A percentile compares a stretch with the other conserved stretches of the same genome.
Evolutionary conservation across 805 yeast species (phyloP).

Genomic region (Scheffersomyces ergatensis): DNA sequence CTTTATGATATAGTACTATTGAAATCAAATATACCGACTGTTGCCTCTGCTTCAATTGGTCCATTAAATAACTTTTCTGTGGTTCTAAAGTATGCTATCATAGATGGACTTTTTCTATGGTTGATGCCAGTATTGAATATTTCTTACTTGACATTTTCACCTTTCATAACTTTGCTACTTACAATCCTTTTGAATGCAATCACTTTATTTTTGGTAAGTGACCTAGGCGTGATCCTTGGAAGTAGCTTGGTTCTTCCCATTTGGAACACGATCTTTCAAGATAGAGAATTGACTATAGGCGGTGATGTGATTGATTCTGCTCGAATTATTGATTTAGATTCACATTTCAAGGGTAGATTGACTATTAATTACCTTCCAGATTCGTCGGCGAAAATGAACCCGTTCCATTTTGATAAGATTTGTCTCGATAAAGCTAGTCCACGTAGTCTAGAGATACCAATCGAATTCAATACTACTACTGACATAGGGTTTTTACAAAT

Average conservation of each 20-base stretch:
- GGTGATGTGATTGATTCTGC: slow-evolving; percentile 45
- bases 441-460: slow-evolving; percentile 47
- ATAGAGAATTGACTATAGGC: slow-evolving; percentile 48
- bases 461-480: slow-evolving; percentile 76
- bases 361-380: slow-evolving; percentile 89
- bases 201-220: slow-evolving; percentile 55
- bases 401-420: slow-evolving; percentile 55
- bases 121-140: slow-evolving; percentile 71
- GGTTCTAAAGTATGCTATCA: slow-evolving; percentile 63
- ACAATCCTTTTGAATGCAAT: slow-evolving; percentile 44
- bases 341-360: slow-evolving; percentile 82
- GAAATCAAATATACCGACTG: slow-evolving; percentile 40
- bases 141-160: slow-evolving; percentile 68
- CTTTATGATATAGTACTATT: slow-evolving; percentile 65
- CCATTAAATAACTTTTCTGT: slow-evolving; percentile 51
- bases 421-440: slow-evolving; percentile 50
- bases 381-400: slow-evolving; percentile 81
- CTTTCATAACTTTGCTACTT: slow-evolving; percentile 50
- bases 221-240: slow-evolving; percentile 47
- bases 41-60: slow-evolving; percentile 15
- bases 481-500: slow-evolving; percentile 69
- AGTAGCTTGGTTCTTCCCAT: slow-evolving; percentile 33
- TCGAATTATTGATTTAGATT: slow-evolving; percentile 41
- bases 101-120: slow-evolving; percentile 73
- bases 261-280: slow-evolving; percentile 41